Conservation (phyloP, 2,329 filamentous ascomycete species). For the Trichoderma simmonsii region DNA sequence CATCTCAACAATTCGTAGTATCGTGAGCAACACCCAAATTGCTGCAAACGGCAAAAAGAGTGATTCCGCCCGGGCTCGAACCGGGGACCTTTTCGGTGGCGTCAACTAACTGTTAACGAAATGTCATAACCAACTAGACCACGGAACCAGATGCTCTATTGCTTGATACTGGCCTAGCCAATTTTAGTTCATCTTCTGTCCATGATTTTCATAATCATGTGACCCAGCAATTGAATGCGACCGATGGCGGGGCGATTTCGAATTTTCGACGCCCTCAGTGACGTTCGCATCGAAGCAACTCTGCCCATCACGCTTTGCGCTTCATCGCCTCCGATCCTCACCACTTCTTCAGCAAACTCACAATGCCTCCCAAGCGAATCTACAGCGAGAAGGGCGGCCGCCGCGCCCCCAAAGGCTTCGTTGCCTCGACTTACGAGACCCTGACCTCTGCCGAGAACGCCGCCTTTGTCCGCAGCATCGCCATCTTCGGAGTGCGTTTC, state of each 20-base stretch:
- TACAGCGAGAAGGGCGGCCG: slow-evolving; percentile 46
- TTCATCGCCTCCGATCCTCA: not conserved
- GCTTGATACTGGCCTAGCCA: not conserved
- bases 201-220: slow-evolving; percentile 23
- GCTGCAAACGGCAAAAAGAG: slow-evolving; percentile 9
- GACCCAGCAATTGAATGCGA: slow-evolving; percentile 22
- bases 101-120: slow-evolving; percentile 21
- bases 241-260: slow-evolving; percentile 24
- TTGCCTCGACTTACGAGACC: slow-evolving; percentile 58
- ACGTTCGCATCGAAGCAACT: slow-evolving; percentile 14
- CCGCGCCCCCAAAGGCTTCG: slow-evolving; percentile 47
- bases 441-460: slow-evolving; percentile 66
- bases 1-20: not conserved
- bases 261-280: slow-evolving; percentile 25
- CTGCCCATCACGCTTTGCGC: not conserved
- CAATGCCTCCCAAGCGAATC: slow-evolving; percentile 64
- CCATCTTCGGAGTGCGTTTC: slow-evolving; percentile 63
- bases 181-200: not conserved
- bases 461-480: slow-evolving; percentile 64
- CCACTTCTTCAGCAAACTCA: slow-evolving; percentile 22
- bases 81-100: slow-evolving; percentile 22
- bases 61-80: slow-evolving; percentile 22
- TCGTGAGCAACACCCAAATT: not conserved
- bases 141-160: slow-evolving; percentile 16
- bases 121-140: slow-evolving; percentile 23